Conservation (phyloP, 179 eudicot genomes). For the Beta corolliflora region DNA sequence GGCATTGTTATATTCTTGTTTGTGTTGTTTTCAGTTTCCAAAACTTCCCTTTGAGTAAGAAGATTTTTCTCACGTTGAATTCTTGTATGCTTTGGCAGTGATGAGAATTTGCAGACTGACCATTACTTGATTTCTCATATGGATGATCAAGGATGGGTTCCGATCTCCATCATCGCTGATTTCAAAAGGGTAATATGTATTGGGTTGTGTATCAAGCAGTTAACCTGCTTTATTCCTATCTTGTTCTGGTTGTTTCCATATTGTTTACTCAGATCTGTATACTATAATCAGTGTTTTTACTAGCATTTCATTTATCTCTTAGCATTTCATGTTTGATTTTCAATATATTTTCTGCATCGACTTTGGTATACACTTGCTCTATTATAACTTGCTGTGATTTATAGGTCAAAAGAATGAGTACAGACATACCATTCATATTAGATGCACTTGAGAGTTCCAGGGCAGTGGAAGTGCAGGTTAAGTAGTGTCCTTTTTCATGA, state of each 20-base stretch:
- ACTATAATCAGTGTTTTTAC: not conserved
- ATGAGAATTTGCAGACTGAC: slow-evolving; percentile 73
- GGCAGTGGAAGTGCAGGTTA: slow-evolving; percentile 82
- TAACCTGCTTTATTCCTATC: not conserved
- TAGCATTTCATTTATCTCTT: not conserved
- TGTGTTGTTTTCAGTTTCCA: not conserved
- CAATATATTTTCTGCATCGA: not conserved
- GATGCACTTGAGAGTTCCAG: slow-evolving; percentile 71
- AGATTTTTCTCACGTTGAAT: slow-evolving; percentile 20
- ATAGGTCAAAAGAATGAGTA: slow-evolving; percentile 82
- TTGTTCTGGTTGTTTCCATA: slow-evolving; percentile 6
- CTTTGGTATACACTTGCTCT: not conserved
- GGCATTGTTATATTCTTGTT: not conserved
- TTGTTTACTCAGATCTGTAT: not conserved
- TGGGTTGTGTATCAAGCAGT: not conserved
- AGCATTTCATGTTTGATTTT: not conserved
- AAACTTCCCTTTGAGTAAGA: not conserved
- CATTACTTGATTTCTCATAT: slow-evolving; percentile 71
- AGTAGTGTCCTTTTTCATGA: slow-evolving; percentile 20
- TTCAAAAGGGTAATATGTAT: slow-evolving; percentile 69
- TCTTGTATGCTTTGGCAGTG: slow-evolving; percentile 59
- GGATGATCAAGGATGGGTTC: slow-evolving; percentile 94
- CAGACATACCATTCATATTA: slow-evolving; percentile 66
- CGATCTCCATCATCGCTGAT: slow-evolving; percentile 68
- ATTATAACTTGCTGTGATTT: slow-evolving; percentile 20